Conservation (phyloP, 768 basidiomycete genomes). For the Collybia sordida region DNA sequence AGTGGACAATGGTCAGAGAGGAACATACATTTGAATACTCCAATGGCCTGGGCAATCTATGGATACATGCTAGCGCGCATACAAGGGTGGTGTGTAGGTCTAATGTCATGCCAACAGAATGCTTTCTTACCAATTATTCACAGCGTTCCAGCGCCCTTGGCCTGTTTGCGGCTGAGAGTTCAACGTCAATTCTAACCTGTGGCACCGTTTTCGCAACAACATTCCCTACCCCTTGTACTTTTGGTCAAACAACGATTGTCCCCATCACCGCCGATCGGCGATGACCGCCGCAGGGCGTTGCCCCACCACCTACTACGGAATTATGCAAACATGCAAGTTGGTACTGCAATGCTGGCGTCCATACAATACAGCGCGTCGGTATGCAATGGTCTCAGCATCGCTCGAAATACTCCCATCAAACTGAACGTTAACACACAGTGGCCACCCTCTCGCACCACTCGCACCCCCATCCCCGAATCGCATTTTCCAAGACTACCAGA, state of each 20-base stretch:
- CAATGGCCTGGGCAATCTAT: conserved; percentile 66
- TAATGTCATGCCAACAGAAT: conserved; percentile 4
- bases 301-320: too few species aligned
- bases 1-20: conserved; percentile 32
- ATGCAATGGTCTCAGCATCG: too few species aligned
- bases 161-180: conserved; percentile 75
- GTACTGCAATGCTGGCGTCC: too few species aligned
- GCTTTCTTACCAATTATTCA: conserved; percentile 2
- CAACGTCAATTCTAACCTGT: conserved; percentile 86
- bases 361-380: too few species aligned
- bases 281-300: conserved; percentile 11
- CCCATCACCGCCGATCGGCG: conserved; percentile 27
- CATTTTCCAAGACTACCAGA: too few species aligned
- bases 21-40: conserved; percentile 59
- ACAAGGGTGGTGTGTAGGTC: conserved; percentile 66
- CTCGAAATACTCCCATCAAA: too few species aligned
- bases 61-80: conserved; percentile 67
- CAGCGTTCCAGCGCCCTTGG: conserved; percentile 75
- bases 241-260: conserved; percentile 20
- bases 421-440: too few species aligned
- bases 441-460: too few species aligned
- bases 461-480: too few species aligned
- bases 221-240: conserved; percentile 29
- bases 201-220: conserved; percentile 69
- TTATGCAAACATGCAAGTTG: too few species aligned